Percentiles rank a stretch among this genome's conserved stretches.
These are phyloP conservation scores for Fusarium sp. DNA, from an alignment of 2,329 filamentous ascomycete genomes.

Conservation along the genomic window DNA sequence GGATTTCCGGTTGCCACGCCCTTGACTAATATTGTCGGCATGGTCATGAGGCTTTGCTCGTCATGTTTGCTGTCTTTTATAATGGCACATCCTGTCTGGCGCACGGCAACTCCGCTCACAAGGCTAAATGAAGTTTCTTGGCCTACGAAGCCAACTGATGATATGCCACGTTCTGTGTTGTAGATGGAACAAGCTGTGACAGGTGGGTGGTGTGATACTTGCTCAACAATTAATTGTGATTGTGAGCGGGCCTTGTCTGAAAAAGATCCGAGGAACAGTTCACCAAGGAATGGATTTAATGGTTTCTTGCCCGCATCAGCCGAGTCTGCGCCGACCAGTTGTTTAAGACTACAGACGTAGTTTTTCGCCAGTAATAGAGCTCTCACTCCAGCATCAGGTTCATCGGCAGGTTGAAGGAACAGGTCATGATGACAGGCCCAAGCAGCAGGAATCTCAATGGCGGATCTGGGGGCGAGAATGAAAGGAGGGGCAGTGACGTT, in stretches of 20 bases:
- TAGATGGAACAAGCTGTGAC: slow-evolving; percentile 58
- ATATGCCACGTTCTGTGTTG: slow-evolving; percentile 24
- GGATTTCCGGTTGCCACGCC: slow-evolving; percentile 15
- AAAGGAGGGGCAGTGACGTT: slow-evolving; percentile 66
- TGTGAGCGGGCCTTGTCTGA: slow-evolving; percentile 45
- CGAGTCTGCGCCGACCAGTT: slow-evolving; percentile 17
- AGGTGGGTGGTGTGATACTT: slow-evolving; percentile 67
- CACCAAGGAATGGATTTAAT: slow-evolving; percentile 66
- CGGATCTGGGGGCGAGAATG: slow-evolving; percentile 63
- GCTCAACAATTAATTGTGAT: slow-evolving; percentile 57
- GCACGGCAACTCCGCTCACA: slow-evolving; percentile 17
- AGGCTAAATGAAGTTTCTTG: slow-evolving; percentile 30
- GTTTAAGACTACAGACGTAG: slow-evolving; percentile 23
- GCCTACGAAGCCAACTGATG: slow-evolving; percentile 12
- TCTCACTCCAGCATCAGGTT: slow-evolving; percentile 23
- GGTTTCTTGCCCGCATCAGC: slow-evolving; percentile 58
- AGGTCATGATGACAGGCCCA: slow-evolving; percentile 54
- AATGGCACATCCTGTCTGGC: slow-evolving; percentile 19
- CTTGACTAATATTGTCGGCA: slow-evolving; percentile 27
- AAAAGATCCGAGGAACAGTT: slow-evolving; percentile 61
- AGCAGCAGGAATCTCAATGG: slow-evolving; percentile 65
- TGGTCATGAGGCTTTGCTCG: slow-evolving; percentile 22
- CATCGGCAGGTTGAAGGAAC: slow-evolving; percentile 27
- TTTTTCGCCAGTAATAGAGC: slow-evolving; percentile 17
- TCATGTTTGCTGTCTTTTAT: slow-evolving; percentile 19